Evolutionary conservation across 257 asterid genomes (phyloP).

Genomic region (Jacaranda mimosifolia): DNA sequence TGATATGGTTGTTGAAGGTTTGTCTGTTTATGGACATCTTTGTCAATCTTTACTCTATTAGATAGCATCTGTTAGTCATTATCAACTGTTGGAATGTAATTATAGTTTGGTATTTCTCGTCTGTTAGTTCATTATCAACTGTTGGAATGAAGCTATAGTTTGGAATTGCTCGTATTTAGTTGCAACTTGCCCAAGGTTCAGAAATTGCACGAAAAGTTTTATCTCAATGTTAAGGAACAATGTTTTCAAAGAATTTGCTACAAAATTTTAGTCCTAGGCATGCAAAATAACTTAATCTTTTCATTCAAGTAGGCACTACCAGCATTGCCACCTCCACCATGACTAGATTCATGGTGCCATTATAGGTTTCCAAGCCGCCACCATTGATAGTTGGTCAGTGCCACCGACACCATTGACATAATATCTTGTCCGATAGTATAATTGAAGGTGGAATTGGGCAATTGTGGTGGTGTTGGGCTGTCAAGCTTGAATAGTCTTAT

Average conservation of each 20-base stretch:
- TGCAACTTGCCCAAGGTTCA: background rate
- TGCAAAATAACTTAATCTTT: too few species aligned
- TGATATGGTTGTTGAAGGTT: constrained; percentile 97
- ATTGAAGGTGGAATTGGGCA: background rate
- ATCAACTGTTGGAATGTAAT: too few species aligned
- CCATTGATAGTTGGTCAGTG: too few species aligned
- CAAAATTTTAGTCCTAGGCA: background rate
- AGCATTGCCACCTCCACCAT: background rate
- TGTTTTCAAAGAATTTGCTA: too few species aligned
- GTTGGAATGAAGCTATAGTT: background rate
- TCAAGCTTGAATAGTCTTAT: background rate
- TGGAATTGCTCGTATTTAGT: background rate
- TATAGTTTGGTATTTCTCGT: background rate
- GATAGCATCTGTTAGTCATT: too few species aligned
- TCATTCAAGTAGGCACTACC: background rate
- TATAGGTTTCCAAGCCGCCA: background rate
- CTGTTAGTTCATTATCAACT: background rate
- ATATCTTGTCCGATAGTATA: background rate
- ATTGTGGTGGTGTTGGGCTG: background rate
- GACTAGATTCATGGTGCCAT: background rate
- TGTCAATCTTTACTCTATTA: background rate
- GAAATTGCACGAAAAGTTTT: background rate
- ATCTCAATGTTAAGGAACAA: background rate
- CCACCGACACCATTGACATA: background rate
- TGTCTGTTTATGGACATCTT: constrained; percentile 27